Evolutionary conservation across 192 early-diverging fungal genomes (phyloP).

Genomic region (Dissophora globulifera): DNA sequence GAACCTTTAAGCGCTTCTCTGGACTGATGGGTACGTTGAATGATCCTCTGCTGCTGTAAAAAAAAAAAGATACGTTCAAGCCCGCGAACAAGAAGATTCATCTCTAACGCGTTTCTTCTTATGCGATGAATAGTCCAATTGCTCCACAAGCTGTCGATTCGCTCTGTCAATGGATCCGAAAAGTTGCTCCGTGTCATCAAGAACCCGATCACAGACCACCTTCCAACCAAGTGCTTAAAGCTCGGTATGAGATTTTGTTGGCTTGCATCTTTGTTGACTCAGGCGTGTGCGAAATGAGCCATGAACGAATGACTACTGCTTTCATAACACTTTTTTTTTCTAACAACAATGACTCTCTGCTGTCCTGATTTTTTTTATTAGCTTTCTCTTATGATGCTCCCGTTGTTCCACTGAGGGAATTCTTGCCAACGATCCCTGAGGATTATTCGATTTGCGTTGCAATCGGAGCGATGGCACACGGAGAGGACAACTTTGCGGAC

Average conservation of each 20-base stretch:
- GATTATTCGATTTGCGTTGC: conserved; percentile 90
- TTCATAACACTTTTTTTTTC: too few relatives aligned
- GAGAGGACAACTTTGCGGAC: conserved; percentile 95
- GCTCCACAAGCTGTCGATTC: conserved; percentile 96
- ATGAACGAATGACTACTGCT: too few relatives aligned
- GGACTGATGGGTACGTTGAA: conserved; percentile 87
- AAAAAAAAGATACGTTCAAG: too few relatives aligned
- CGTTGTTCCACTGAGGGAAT: conserved; percentile 84
- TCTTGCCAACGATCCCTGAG: conserved; percentile 79
- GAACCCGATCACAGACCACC: conserved; percentile 96
- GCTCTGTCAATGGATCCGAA: conserved; percentile 89
- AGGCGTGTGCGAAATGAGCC: too few relatives aligned
- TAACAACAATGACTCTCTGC: too few relatives aligned
- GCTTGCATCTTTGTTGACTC: too few relatives aligned
- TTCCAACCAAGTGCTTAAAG: conserved; percentile 89
- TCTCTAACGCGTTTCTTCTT: too few relatives aligned
- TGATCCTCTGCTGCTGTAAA: too few relatives aligned
- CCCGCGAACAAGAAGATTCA: too few relatives aligned
- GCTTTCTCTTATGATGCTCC: conserved; percentile 91
- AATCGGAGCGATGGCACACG: conserved; percentile 97
- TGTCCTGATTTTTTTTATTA: conserved; percentile 36
- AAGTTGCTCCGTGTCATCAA: conserved; percentile 97
- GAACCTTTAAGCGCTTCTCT: conserved; percentile 99
- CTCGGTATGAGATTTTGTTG: conserved; percentile 67
- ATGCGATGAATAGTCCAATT: conserved; percentile 83